phyloP scores from a whole-genome alignment of 192 early-diverging fungal species.

The Coemansia sp. region DNA sequence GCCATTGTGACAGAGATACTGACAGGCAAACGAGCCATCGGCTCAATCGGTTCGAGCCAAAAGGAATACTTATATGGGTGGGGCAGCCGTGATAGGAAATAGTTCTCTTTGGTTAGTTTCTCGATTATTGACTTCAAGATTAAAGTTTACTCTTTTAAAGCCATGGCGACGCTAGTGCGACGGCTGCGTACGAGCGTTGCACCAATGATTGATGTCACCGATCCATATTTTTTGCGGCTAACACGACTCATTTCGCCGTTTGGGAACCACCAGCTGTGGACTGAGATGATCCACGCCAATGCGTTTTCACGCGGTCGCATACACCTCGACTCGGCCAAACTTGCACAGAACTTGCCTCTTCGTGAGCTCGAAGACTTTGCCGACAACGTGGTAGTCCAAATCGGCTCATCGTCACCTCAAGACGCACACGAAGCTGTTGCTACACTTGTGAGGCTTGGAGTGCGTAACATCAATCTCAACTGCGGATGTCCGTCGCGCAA shows the following conservation, averaged over 20 bases:
- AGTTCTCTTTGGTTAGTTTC: no score
- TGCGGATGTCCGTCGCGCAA: slow-evolving; percentile 70
- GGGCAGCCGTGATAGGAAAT: no score
- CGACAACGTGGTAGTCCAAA: slow-evolving; percentile 44
- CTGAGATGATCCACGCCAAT: slow-evolving; percentile 71
- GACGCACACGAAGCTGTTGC: slow-evolving; percentile 36
- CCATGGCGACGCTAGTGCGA: slow-evolving; percentile 16
- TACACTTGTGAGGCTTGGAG: slow-evolving; percentile 58
- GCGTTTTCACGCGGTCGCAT: slow-evolving; percentile 41
- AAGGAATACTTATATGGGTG: no score
- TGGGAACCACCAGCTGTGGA: slow-evolving; percentile 60
- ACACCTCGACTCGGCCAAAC: slow-evolving; percentile 14
- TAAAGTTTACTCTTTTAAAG: no score
- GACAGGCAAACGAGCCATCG: no score
- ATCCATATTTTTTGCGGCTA: slow-evolving; percentile 65
- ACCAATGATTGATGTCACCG: slow-evolving; percentile 78
- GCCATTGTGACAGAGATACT: no score
- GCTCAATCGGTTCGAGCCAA: no score
- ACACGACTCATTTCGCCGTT: slow-evolving; percentile 67
- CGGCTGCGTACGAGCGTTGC: slow-evolving; percentile 61
- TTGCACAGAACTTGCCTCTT: slow-evolving; percentile 30
- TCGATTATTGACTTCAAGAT: no score
- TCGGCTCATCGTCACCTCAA: slow-evolving; percentile 31
- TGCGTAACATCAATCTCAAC: slow-evolving; percentile 67
- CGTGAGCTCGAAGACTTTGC: slow-evolving; percentile 36